Conservation (phyloP, 1,284 basidiomycete species). For the Papiliotrema flavescens region DNA sequence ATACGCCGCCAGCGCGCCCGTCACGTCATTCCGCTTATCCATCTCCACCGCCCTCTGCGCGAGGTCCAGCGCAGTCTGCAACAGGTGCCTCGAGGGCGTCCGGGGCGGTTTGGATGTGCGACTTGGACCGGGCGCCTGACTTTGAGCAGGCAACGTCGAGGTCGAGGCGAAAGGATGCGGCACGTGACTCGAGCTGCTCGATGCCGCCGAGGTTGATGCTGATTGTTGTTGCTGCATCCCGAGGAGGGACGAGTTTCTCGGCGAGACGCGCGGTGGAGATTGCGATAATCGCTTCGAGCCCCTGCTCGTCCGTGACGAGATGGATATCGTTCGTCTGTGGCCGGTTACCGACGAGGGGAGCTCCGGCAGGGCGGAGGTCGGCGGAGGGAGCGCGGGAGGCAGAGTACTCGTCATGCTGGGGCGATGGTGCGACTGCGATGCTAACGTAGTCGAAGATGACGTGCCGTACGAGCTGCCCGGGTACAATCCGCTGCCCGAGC, state of each 20-base stretch:
- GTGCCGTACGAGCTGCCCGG: not conserved
- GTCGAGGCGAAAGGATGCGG: too few relatives aligned
- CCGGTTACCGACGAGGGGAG: constrained; percentile 3
- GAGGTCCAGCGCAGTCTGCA: constrained; percentile 48
- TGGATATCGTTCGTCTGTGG: not conserved
- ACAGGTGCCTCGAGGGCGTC: constrained; percentile 42
- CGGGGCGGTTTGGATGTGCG: constrained; percentile 16
- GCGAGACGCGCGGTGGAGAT: constrained; percentile 1
- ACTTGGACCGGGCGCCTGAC: too few relatives aligned
- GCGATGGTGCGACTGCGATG: not conserved
- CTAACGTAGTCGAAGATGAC: not conserved
- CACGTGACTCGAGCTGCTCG: too few relatives aligned
- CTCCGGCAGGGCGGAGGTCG: constrained; percentile 1
- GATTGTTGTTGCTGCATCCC: too few relatives aligned
- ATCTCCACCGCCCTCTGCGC: constrained; percentile 50
- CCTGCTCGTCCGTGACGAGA: not conserved
- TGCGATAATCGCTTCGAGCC: not conserved
- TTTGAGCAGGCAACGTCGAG: too few relatives aligned
- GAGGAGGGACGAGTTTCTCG: not conserved
- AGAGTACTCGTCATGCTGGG: not conserved
- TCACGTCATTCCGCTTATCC: constrained; percentile 48
- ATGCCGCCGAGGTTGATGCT: too few relatives aligned
- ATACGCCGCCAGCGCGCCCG: constrained; percentile 45
- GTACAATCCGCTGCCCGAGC: too few relatives aligned
- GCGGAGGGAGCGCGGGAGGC: constrained; percentile 1